A percentile compares a stretch with the other conserved stretches of the same genome.
These are phyloP conservation scores for Pythium pyrilobum DNA, from an alignment of 352 stramenopile species.

Conservation along the genomic window DNA sequence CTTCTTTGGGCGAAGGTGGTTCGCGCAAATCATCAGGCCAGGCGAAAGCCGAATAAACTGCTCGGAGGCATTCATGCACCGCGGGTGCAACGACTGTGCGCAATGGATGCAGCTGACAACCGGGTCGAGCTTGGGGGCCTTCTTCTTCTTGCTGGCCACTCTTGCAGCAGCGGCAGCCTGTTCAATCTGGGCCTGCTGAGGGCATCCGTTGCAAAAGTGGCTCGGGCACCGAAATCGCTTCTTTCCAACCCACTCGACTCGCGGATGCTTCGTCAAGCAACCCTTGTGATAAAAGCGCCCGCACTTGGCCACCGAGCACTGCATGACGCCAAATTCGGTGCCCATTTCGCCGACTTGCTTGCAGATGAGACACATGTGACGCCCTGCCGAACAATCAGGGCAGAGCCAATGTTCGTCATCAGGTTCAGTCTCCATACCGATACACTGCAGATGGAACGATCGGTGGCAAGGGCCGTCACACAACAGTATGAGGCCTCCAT, in stretches of 20 bases:
- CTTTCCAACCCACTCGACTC: slow-evolving; percentile 85
- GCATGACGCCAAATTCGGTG: slow-evolving; percentile 84
- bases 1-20: slow-evolving; percentile 50
- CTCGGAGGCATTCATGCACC: slow-evolving; percentile 69
- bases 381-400: slow-evolving; percentile 81
- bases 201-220: slow-evolving; percentile 84
- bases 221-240: slow-evolving; percentile 89
- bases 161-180: slow-evolving; percentile 16
- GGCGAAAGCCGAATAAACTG: slow-evolving; percentile 81
- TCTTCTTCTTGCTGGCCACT: slow-evolving; percentile 40
- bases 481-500: slow-evolving; percentile 88
- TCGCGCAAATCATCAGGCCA: slow-evolving; percentile 87
- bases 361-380: slow-evolving; percentile 91
- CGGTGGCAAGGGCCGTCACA: slow-evolving; percentile 91
- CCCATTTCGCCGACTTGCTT: slow-evolving; percentile 89
- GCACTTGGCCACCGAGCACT: slow-evolving; percentile 89
- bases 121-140: slow-evolving; percentile 24
- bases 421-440: slow-evolving; percentile 79
- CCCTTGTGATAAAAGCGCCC: slow-evolving; percentile 92
- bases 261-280: slow-evolving; percentile 66
- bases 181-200: slow-evolving; percentile 22
- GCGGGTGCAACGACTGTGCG: slow-evolving; percentile 69
- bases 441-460: slow-evolving; percentile 91
- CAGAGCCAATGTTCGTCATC: slow-evolving; percentile 89
- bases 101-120: slow-evolving; percentile 88